Conservation (phyloP, 306 rosid genomes). For the Quercus bicolor region DNA sequence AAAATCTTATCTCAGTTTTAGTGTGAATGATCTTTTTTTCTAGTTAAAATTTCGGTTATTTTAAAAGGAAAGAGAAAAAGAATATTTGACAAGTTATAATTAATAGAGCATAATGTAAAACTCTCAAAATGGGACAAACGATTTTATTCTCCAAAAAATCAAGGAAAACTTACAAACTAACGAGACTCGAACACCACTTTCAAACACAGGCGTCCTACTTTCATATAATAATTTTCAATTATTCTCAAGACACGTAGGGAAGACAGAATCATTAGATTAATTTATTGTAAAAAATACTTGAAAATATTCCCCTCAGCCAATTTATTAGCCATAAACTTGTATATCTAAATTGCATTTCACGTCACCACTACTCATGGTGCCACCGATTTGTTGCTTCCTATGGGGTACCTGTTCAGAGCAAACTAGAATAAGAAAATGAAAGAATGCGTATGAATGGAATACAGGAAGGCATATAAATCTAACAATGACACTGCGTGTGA, state of each 20-base stretch:
- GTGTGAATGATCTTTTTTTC: too few relatives aligned
- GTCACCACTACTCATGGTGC: slow-evolving; percentile 7
- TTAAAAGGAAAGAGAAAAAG: too few relatives aligned
- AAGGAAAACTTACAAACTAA: background rate
- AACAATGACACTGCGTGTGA: background rate
- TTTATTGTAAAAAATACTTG: background rate
- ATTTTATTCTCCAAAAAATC: too few relatives aligned
- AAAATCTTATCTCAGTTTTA: too few relatives aligned
- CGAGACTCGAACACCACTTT: background rate
- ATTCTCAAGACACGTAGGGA: background rate
- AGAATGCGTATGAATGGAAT: background rate
- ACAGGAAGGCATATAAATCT: background rate
- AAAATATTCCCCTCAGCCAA: background rate
- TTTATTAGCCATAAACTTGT: background rate
- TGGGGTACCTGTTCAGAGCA: slow-evolving; percentile 38
- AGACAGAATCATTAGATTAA: background rate
- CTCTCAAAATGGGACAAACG: too few relatives aligned
- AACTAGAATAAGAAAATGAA: slow-evolving; percentile 18
- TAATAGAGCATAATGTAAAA: too few relatives aligned
- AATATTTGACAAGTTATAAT: too few relatives aligned
- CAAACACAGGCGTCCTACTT: background rate
- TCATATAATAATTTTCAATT: background rate
- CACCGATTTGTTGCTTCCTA: slow-evolving; percentile 32
- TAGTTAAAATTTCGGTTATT: too few relatives aligned
- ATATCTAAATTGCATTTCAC: background rate